A percentile compares a stretch with the other conserved stretches of the same genome.
Evolutionary conservation across 148 eudicot genomes (phyloP).

Genomic region (Rhododendron mucronatum): DNA sequence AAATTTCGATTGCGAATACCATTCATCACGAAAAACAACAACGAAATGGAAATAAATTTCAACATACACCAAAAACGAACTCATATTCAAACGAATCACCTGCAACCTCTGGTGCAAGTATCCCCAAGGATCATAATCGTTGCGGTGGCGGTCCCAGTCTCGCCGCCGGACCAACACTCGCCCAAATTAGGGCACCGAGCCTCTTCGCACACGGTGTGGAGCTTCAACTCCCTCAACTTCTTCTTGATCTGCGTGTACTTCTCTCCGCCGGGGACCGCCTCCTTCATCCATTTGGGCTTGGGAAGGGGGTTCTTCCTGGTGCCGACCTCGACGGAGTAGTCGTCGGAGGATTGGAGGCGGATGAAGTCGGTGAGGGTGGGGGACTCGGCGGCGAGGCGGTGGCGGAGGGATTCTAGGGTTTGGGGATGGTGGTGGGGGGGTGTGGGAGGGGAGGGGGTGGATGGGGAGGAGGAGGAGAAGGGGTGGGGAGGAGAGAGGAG

Average conservation of each 20-base stretch:
- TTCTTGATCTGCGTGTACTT: constrained; percentile 84
- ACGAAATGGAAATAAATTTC: too few species aligned
- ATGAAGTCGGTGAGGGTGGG: constrained; percentile 55
- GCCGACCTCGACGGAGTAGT: constrained; percentile 86
- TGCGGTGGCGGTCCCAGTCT: constrained; percentile 91
- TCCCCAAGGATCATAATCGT: constrained; percentile 96
- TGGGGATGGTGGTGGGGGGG: constrained; percentile 20
- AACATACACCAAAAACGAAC: not conserved
- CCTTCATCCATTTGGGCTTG: constrained; percentile 95
- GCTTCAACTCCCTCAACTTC: constrained; percentile 74
- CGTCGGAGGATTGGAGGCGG: constrained; percentile 26
- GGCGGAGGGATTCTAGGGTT: constrained; percentile 75
- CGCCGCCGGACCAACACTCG: constrained; percentile 99
- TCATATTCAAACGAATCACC: constrained; percentile 26
- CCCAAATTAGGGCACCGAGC: constrained; percentile 93
- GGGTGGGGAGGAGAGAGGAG: constrained; percentile 23
- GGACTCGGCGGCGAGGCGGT: constrained; percentile 67
- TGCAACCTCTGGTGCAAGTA: constrained; percentile 96
- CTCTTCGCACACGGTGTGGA: constrained; percentile 95
- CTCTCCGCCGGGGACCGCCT: constrained; percentile 79
- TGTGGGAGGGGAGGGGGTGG: constrained; percentile 8
- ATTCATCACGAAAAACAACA: too few species aligned
- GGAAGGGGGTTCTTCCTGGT: constrained; percentile 90
- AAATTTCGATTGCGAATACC: too few species aligned
- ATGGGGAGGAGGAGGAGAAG: constrained; percentile 17